Evolutionary conservation across 305 asterid genomes (phyloP).

Genomic region (Ajuga reptans): DNA sequence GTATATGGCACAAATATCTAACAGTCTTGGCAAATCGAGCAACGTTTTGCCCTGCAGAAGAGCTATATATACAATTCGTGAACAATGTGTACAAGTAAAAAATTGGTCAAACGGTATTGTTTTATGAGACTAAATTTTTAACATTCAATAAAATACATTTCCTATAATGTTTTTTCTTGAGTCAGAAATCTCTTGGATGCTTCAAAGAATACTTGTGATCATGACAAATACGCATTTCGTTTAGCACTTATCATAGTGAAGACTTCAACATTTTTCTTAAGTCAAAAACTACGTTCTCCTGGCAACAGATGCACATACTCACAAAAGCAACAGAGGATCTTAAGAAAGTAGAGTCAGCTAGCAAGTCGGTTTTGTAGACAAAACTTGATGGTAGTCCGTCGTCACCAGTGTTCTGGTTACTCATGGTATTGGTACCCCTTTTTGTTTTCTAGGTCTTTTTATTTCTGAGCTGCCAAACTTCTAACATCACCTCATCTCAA

Average conservation of each 20-base stretch:
- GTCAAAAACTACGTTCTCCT: background rate
- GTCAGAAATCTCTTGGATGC: background rate
- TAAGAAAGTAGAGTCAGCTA: background rate
- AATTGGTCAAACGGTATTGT: background rate
- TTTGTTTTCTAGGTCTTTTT: background rate
- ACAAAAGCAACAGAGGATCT: background rate
- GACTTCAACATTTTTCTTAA: no score
- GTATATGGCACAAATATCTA: slow-evolving; percentile 83
- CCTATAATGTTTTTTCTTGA: background rate
- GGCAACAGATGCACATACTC: background rate
- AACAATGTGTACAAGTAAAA: slow-evolving; percentile 27
- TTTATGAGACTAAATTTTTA: slow-evolving; percentile 4
- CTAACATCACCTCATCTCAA: background rate
- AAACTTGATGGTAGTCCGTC: background rate
- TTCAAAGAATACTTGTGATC: background rate
- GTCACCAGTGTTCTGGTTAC: background rate
- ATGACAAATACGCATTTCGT: background rate
- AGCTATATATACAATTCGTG: slow-evolving; percentile 50
- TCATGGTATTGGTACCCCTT: background rate
- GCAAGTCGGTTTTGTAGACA: background rate
- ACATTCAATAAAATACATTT: background rate
- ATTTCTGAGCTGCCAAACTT: background rate
- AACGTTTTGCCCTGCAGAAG: slow-evolving; percentile 90
- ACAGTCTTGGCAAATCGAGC: slow-evolving; percentile 78
- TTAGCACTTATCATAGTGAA: background rate